phyloP scores from a whole-genome alignment of 208 protist genomes.

The Trichomonas tenax region DNA sequence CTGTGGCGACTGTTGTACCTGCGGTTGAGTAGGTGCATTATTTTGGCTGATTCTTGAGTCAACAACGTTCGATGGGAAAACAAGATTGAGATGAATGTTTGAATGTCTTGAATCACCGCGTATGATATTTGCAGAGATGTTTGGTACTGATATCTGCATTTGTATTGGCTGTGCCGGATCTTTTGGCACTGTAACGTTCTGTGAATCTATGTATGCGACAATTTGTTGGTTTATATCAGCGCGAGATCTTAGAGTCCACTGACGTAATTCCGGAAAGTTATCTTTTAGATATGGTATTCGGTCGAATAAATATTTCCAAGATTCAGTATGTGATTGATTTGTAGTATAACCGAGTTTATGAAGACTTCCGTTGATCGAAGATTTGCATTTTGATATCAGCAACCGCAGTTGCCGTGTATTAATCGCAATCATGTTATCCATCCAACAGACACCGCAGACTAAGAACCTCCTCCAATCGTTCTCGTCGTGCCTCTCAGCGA shows the following conservation, averaged over 20 bases:
- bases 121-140: not conserved
- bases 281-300: conserved; percentile 1
- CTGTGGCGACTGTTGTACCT: not conserved
- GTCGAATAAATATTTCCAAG: not conserved
- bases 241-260: not conserved
- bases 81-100: not conserved
- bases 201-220: not conserved
- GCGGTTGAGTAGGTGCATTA: not conserved
- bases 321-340: conserved; percentile 16
- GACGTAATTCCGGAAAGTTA: not conserved
- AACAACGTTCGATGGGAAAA: not conserved
- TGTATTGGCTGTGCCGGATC: not conserved
- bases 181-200: not conserved
- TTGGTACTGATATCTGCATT: not conserved
- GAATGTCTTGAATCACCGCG: not conserved
- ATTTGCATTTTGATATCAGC: conserved; percentile 5
- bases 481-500: not conserved
- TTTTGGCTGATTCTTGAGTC: not conserved
- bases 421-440: not conserved
- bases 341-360: conserved; percentile 10
- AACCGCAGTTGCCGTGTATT: not conserved
- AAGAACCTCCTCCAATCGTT: conserved; percentile 2
- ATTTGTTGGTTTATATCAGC: not conserved
- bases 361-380: not conserved
- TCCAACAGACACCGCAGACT: conserved; percentile 5